These are phyloP conservation scores for Erythrobasidium hasegawianum DNA, from an alignment of 1,284 basidiomycete genomes.

Conservation along the genomic window DNA sequence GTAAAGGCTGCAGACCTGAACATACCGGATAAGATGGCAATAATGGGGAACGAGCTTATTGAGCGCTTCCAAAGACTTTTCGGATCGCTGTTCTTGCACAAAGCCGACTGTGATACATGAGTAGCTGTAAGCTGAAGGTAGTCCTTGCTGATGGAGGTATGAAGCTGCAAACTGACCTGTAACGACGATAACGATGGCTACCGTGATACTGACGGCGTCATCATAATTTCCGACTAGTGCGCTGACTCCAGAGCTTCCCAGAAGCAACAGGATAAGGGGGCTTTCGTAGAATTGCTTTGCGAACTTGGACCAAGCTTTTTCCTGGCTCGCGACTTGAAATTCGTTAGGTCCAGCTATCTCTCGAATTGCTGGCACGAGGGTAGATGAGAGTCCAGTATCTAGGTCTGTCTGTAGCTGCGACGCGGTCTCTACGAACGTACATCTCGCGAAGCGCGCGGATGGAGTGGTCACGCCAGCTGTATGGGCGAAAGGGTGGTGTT, in stretches of 20 bases:
- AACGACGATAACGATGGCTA: slow-evolving; percentile 87
- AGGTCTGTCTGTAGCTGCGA: slow-evolving; percentile 30
- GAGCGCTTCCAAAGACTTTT: slow-evolving; percentile 88
- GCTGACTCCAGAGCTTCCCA: slow-evolving; percentile 81
- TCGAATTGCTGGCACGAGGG: slow-evolving; percentile 65
- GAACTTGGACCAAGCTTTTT: slow-evolving; percentile 79
- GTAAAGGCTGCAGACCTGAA: no score
- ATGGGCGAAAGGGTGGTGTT: slow-evolving; percentile 31
- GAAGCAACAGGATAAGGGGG: slow-evolving; percentile 81
- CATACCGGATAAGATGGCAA: slow-evolving; percentile 79
- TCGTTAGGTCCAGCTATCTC: slow-evolving; percentile 82
- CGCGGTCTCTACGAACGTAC: slow-evolving; percentile 25
- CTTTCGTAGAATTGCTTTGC: slow-evolving; percentile 88
- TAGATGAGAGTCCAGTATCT: slow-evolving; percentile 59
- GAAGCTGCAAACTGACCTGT: slow-evolving; percentile 75
- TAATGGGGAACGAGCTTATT: slow-evolving; percentile 96
- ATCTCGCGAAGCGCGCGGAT: slow-evolving; percentile 30
- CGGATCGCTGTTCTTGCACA: slow-evolving; percentile 89
- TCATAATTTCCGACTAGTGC: slow-evolving; percentile 88
- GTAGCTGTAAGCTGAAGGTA: no score
- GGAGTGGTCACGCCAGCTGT: slow-evolving; percentile 34
- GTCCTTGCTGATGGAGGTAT: no score
- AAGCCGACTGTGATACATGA: slow-evolving; percentile 93
- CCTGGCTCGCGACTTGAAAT: slow-evolving; percentile 78
- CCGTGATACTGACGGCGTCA: slow-evolving; percentile 86